Conservation (phyloP, 1,284 basidiomycete species). For the Termitomyces sp. region DNA sequence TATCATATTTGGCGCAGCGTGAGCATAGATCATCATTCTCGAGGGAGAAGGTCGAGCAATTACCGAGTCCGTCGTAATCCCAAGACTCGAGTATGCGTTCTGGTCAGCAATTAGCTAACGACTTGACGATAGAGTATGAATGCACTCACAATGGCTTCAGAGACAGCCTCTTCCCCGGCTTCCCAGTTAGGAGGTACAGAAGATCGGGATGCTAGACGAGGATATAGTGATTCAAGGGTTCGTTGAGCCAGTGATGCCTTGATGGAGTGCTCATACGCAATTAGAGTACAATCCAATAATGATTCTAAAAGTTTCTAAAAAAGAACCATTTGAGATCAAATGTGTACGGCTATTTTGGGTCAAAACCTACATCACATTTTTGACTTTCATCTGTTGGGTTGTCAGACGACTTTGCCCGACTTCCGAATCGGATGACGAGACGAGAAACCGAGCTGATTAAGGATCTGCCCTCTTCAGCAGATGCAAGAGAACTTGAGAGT, state of each 20-base stretch:
- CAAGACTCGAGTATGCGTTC: slow-evolving; percentile 23
- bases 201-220: slow-evolving; percentile 35
- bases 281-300: slow-evolving; percentile 37
- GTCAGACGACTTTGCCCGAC: slow-evolving; percentile 27
- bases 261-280: slow-evolving; percentile 35
- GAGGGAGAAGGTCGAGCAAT: slow-evolving; percentile 26
- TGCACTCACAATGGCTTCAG: slow-evolving; percentile 34
- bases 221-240: slow-evolving; percentile 42
- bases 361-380: slow-evolving; percentile 25
- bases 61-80: slow-evolving; percentile 10
- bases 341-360: not conserved
- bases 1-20: slow-evolving; percentile 25
- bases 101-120: slow-evolving; percentile 8
- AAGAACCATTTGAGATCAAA: not conserved
- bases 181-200: slow-evolving; percentile 30
- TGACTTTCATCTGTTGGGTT: slow-evolving; percentile 18
- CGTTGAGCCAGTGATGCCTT: slow-evolving; percentile 40
- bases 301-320: slow-evolving; percentile 27
- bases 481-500: slow-evolving; percentile 22
- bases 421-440: slow-evolving; percentile 24
- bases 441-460: slow-evolving; percentile 30
- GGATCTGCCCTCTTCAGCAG: slow-evolving; percentile 30
- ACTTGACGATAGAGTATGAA: not conserved
- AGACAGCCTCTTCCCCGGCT: slow-evolving; percentile 33
- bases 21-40: slow-evolving; percentile 44